phyloP scores from a whole-genome alignment of 352 stramenopile species.

The Phytophthora gonapodyides region DNA sequence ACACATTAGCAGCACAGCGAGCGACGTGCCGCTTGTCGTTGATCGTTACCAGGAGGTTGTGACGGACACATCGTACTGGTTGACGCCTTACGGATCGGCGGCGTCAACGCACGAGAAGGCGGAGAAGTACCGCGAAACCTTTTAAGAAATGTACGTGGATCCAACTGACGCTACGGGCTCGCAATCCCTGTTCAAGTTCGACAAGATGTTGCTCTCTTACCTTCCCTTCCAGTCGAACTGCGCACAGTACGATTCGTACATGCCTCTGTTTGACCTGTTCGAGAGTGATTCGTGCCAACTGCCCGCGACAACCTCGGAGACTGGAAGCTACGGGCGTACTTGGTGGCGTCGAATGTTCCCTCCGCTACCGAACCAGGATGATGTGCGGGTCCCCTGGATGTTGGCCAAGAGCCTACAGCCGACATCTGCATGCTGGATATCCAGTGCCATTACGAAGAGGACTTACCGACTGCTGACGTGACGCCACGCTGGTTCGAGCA shows the following conservation, averaged over 20 bases:
- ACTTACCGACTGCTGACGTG: slow-evolving; percentile 86
- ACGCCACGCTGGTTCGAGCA: slow-evolving; percentile 97
- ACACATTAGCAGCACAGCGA: slow-evolving; percentile 78
- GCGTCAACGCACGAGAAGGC: slow-evolving; percentile 87
- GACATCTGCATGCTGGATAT: slow-evolving; percentile 92
- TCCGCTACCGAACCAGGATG: slow-evolving; percentile 94
- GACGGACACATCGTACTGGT: slow-evolving; percentile 61
- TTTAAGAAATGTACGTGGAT: slow-evolving; percentile 88
- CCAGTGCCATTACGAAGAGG: slow-evolving; percentile 94
- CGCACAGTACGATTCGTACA: slow-evolving; percentile 95
- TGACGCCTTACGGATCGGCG: slow-evolving; percentile 73
- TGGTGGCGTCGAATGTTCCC: slow-evolving; percentile 81
- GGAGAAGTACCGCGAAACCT: slow-evolving; percentile 96
- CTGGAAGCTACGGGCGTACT: slow-evolving; percentile 58
- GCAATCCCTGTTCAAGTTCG: slow-evolving; percentile 77
- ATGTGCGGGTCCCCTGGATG: slow-evolving; percentile 93
- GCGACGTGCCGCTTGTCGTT: slow-evolving; percentile 71
- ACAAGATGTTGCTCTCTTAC: slow-evolving; percentile 92
- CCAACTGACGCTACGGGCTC: slow-evolving; percentile 40
- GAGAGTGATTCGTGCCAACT: slow-evolving; percentile 92
- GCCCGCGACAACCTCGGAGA: slow-evolving; percentile 79
- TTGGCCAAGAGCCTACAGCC: slow-evolving; percentile 87
- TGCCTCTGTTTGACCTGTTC: slow-evolving; percentile 93
- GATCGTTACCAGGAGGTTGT: slow-evolving; percentile 70
- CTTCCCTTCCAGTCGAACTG: slow-evolving; percentile 97